Percentiles rank a stretch among this genome's conserved stretches.
These are phyloP conservation scores for Acanthochlamys bracteata DNA, from an alignment of 106 monocot species.

Conservation along the genomic window DNA sequence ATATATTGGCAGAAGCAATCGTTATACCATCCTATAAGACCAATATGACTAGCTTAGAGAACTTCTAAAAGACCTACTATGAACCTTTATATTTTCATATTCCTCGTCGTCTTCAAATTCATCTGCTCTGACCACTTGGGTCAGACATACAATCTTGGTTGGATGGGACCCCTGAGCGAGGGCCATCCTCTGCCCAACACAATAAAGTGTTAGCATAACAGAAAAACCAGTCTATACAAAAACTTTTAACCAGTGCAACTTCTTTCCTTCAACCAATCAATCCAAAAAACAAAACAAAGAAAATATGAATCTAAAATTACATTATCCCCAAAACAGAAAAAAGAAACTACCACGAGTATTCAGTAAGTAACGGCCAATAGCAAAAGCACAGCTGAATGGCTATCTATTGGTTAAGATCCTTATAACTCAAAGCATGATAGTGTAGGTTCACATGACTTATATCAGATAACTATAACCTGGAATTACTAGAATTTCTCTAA, in stretches of 20 bases:
- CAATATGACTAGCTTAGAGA: no score
- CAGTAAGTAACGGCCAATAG: not conserved
- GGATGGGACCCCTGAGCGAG: slow-evolving; percentile 53
- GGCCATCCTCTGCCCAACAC: slow-evolving; percentile 42
- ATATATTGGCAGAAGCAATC: no score
- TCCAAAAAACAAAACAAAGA: not conserved
- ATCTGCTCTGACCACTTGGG: slow-evolving; percentile 51
- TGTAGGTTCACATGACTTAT: no score
- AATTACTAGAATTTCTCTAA: no score
- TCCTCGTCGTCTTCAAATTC: slow-evolving; percentile 80
- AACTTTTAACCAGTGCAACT: not conserved
- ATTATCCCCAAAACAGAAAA: not conserved
- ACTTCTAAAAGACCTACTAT: no score
- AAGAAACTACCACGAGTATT: not conserved
- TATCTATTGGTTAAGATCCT: no score
- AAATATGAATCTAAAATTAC: not conserved
- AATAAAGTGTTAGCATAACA: not conserved
- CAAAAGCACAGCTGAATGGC: no score
- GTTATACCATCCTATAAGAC: no score
- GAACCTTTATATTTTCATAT: slow-evolving; percentile 65
- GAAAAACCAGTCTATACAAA: not conserved
- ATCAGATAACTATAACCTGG: no score
- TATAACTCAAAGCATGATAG: no score
- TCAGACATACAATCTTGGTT: slow-evolving; percentile 76
- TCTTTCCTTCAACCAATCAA: not conserved